Conservation (phyloP, 2,329 filamentous ascomycete genomes). For the Huntiella moniliformis region DNA sequence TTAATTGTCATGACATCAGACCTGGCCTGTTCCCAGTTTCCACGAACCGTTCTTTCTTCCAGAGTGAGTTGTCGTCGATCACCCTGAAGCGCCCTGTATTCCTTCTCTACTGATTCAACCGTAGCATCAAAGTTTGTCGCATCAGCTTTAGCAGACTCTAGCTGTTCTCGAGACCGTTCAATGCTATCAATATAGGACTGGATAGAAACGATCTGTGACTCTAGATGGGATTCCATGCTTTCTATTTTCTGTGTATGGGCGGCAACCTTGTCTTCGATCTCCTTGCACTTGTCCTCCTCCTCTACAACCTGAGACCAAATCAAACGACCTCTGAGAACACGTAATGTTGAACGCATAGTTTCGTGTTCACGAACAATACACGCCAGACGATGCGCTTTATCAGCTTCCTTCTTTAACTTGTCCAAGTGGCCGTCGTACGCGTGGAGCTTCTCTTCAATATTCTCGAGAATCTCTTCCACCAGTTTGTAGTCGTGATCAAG, state of each 20-base stretch:
- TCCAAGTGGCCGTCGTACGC: constrained; percentile 45
- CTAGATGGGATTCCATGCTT: background rate
- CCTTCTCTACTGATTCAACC: constrained; percentile 26
- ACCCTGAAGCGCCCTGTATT: constrained; percentile 30
- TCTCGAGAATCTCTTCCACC: constrained; percentile 60
- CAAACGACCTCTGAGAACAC: constrained; percentile 43
- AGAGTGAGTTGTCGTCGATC: constrained; percentile 35
- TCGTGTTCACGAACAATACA: constrained; percentile 48
- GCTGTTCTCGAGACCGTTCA: constrained; percentile 16
- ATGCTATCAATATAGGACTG: constrained; percentile 1
- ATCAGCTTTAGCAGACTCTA: constrained; percentile 14
- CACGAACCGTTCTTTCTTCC: background rate
- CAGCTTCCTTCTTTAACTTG: constrained; percentile 34
- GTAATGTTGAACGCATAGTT: constrained; percentile 41
- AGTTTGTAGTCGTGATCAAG: constrained; percentile 81
- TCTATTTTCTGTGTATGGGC: background rate
- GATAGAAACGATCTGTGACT: background rate
- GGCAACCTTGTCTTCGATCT: constrained; percentile 17
- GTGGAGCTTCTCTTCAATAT: constrained; percentile 44
- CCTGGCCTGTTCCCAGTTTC: constrained; percentile 35
- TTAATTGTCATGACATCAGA: constrained; percentile 27
- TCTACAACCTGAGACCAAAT: constrained; percentile 79
- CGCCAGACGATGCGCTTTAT: constrained; percentile 45
- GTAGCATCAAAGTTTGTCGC: background rate
- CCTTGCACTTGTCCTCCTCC: constrained; percentile 34